phyloP scores from a whole-genome alignment of 2,329 filamentous ascomycete species.

The Xylaria sp. region DNA sequence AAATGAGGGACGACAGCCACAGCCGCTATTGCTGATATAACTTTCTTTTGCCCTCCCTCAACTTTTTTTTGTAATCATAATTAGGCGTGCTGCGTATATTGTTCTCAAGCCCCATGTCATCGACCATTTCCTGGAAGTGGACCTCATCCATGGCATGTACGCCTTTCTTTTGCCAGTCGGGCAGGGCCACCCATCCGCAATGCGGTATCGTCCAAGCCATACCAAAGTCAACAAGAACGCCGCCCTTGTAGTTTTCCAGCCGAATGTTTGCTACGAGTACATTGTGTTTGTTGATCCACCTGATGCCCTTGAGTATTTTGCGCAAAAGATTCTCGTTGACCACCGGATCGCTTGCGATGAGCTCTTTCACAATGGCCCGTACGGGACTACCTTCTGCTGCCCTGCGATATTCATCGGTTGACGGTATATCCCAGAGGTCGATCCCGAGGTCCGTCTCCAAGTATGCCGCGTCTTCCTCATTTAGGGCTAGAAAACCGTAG shows the following conservation, averaged over 20 bases:
- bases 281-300: not conserved
- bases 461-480: not conserved
- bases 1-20: no score
- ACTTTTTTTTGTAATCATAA: no score
- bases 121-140: conserved; percentile 2
- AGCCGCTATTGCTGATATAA: no score
- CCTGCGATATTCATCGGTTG: not conserved
- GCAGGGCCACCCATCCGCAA: not conserved
- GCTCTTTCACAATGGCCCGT: not conserved
- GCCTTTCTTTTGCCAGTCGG: not conserved
- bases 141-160: not conserved
- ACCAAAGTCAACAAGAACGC: conserved; percentile 1
- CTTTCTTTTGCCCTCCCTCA: no score
- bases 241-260: not conserved
- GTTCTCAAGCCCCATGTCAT: not conserved
- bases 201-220: conserved; percentile 2
- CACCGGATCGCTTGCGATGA: not conserved
- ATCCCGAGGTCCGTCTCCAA: not conserved
- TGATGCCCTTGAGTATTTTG: conserved; percentile 1
- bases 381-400: conserved; percentile 8
- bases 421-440: not conserved
- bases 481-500: not conserved
- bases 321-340: not conserved
- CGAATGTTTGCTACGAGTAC: not conserved
- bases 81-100: no score